phyloP scores from a whole-genome alignment of 495 filamentous ascomycete genomes.

The Penicillium ucsense region DNA sequence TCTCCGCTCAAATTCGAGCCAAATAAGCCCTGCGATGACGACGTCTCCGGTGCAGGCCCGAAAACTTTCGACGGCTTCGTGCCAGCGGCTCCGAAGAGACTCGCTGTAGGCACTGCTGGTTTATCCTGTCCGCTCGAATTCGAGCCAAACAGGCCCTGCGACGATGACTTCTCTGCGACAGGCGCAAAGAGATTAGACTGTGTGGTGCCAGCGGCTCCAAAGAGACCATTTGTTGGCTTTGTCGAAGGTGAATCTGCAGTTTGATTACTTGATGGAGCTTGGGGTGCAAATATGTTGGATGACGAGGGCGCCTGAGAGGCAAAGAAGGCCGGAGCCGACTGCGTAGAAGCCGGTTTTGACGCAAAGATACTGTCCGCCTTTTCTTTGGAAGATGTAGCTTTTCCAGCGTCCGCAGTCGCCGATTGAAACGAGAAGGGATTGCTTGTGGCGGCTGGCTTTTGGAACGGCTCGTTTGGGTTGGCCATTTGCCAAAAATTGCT shows the following conservation, averaged over 20 bases:
- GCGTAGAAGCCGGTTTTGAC: conserved; percentile 3
- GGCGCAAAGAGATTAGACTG: no score
- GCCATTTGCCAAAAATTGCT: no score
- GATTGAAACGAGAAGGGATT: not conserved
- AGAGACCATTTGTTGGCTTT: conserved; percentile 1
- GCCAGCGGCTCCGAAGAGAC: not conserved
- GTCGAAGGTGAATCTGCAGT: not conserved
- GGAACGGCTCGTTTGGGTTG: not conserved
- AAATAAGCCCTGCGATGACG: no score
- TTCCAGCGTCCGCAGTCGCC: not conserved
- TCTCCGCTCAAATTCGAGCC: no score
- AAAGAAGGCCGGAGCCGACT: conserved; percentile 1
- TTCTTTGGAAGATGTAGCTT: conserved; percentile 5
- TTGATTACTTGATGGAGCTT: not conserved
- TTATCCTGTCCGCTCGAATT: no score
- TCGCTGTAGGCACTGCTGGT: no score
- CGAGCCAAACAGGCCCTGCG: no score
- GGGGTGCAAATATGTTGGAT: conserved; percentile 5
- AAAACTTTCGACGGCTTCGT: no score
- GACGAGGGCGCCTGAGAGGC: conserved; percentile 4
- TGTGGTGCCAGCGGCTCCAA: no score
- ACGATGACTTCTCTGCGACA: no score
- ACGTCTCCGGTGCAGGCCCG: no score
- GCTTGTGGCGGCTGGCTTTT: not conserved
- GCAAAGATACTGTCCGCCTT: conserved; percentile 6